A percentile compares a stretch with the other conserved stretches of the same genome.
These are phyloP conservation scores for Escallonia herrerae DNA, from an alignment of 129 eudicot species.

Conservation along the genomic window DNA sequence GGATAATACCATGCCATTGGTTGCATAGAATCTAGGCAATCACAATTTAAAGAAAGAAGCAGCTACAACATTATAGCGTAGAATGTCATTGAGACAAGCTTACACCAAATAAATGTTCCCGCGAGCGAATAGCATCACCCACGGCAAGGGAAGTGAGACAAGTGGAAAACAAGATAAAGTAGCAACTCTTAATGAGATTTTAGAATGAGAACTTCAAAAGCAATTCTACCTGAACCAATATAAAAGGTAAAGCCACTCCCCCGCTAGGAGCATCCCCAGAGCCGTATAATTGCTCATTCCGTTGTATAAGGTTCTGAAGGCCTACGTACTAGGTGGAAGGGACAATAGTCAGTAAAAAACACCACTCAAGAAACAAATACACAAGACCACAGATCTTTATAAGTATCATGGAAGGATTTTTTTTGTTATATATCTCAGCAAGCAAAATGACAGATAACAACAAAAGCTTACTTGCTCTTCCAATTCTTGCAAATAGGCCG, in stretches of 20 bases:
- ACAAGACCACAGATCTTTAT: constrained; percentile 14
- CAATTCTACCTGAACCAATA: constrained; percentile 68
- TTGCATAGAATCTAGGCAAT: too few species aligned
- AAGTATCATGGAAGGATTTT: constrained; percentile 5
- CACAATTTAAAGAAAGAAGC: too few species aligned
- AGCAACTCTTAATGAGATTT: too few species aligned
- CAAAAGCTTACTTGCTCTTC: constrained; percentile 67
- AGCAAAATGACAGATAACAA: neutral
- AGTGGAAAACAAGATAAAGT: too few species aligned
- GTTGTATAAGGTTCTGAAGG: constrained; percentile 60
- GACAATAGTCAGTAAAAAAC: constrained; percentile 1
- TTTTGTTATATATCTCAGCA: neutral
- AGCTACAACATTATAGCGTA: too few species aligned
- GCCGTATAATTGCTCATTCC: constrained; percentile 61
- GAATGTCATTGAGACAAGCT: too few species aligned
- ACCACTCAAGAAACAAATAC: constrained; percentile 2
- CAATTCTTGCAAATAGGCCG: constrained; percentile 67
- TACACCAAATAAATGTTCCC: too few species aligned
- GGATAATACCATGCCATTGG: too few species aligned
- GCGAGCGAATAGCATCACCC: too few species aligned
- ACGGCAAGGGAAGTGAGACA: too few species aligned
- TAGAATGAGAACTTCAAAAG: too few species aligned
- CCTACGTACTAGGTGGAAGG: constrained; percentile 41
- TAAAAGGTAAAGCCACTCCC: constrained; percentile 87
- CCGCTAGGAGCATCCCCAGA: constrained; percentile 68